A percentile compares a stretch with the other conserved stretches of the same genome.
Conservation (phyloP, 768 basidiomycete genomes). For the Amanita inopinata region DNA sequence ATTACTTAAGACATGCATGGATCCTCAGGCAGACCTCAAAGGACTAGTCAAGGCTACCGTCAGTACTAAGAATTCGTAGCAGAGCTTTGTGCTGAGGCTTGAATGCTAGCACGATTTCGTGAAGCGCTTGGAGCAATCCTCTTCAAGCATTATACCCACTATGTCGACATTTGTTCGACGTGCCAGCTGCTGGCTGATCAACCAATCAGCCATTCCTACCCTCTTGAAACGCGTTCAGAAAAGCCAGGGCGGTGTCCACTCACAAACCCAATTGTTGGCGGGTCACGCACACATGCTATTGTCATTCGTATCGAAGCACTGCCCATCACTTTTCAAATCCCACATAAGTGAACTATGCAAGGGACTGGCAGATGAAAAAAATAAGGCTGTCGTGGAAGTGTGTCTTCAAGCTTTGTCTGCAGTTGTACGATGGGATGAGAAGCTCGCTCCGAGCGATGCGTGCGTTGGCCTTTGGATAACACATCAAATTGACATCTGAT, state of each 20-base stretch:
- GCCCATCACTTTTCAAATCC: slow-evolving; percentile 59
- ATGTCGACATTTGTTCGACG: slow-evolving; percentile 64
- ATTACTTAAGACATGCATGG: slow-evolving; percentile 71
- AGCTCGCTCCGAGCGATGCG: slow-evolving; percentile 55
- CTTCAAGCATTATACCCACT: slow-evolving; percentile 50
- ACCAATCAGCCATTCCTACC: slow-evolving; percentile 77
- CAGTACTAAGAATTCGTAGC: slow-evolving; percentile 14
- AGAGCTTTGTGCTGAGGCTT: neutral
- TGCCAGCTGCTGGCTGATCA: slow-evolving; percentile 63
- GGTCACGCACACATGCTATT: slow-evolving; percentile 44
- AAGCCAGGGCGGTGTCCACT: slow-evolving; percentile 28
- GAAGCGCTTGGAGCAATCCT: slow-evolving; percentile 64
- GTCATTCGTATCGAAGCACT: slow-evolving; percentile 61
- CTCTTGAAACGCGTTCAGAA: slow-evolving; percentile 63
- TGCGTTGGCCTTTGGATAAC: slow-evolving; percentile 25
- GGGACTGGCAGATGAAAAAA: slow-evolving; percentile 58
- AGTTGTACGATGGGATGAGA: slow-evolving; percentile 48
- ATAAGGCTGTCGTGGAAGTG: slow-evolving; percentile 45
- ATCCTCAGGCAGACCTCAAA: slow-evolving; percentile 78
- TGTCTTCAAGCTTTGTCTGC: slow-evolving; percentile 72
- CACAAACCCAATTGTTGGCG: slow-evolving; percentile 25
- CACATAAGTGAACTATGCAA: slow-evolving; percentile 74
- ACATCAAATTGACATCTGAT: neutral
- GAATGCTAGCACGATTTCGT: slow-evolving; percentile 61
- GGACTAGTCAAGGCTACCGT: slow-evolving; percentile 71